Base-by-base conservation (phyloP, 768 basidiomycete genomes). In the Tubosaeta brunneosetosa region DNA sequence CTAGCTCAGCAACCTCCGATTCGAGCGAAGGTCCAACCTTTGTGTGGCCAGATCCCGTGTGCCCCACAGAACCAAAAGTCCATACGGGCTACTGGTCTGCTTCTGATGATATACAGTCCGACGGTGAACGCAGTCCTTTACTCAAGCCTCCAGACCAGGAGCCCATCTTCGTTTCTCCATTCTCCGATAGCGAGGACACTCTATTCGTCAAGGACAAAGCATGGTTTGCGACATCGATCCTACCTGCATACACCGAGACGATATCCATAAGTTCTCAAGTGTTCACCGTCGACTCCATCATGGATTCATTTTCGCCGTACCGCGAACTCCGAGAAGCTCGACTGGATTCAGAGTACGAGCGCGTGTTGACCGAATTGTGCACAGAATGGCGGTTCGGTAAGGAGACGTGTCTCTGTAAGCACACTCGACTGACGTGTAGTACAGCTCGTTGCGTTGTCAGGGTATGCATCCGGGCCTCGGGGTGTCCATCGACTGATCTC, bases 361-460 rank as follows among this genome's bases (percentile, higher is more conserved):
- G 66, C 12, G 62, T 85, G 3, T 72, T 82, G 44, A 54, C 52
- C 3, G 66, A 80, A 37, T 58, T 87, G 22, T 71, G 79, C 55
- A 69, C 70, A 26, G 86, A 88, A 57, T 88, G 86, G 86, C 78
- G 77, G 77, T 33, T 70, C 82, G 61, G 81, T 86, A 54, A 57
- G 80, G 25, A 47, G 25, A 13, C 2, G 34, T 2, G 47, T 47
- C 3, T 27, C 26, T 50, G 16, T 1, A 41, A 14, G 16, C 5
- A n/a, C 1, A 8, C 26, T 22, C 7, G 2, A 17, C 55, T 64
- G 11, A 59, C 34, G 22, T 3, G 22, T 4, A 11, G 16, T 38
- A 14, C 50, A 85, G 82, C 74, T 87, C 2, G 75, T 83, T 9
- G 83, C 82, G 1, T 61, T 86, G 14, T 75, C 84, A 31, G 82